Evolutionary conservation across 371 early-diverging fungal species (phyloP).

Genomic region (Cokeromyces recurvatus): DNA sequence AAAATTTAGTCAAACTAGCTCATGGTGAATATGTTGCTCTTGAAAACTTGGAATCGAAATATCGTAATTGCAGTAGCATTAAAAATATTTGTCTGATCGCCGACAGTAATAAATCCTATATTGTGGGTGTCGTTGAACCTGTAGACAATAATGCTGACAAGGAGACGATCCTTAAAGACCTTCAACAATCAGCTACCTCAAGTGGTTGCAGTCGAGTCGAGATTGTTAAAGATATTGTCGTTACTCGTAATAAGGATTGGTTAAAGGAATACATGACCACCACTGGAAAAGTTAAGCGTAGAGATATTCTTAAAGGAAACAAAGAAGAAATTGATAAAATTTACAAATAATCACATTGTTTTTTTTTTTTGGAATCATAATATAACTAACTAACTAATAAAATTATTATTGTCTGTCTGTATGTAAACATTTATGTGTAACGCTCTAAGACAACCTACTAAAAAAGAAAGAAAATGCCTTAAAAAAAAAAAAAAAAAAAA

Average conservation of each 20-base stretch:
- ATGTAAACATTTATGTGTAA: too few species aligned
- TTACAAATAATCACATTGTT: slow-evolving; percentile 28
- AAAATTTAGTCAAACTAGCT: slow-evolving; percentile 83
- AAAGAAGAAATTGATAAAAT: slow-evolving; percentile 47
- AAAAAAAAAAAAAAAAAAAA: too few species aligned
- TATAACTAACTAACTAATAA: too few species aligned
- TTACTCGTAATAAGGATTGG: slow-evolving; percentile 47
- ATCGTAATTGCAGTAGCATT: slow-evolving; percentile 64
- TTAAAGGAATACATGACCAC: slow-evolving; percentile 48
- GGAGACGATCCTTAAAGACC: slow-evolving; percentile 34
- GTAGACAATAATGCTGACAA: slow-evolving; percentile 32
- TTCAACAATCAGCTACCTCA: slow-evolving; percentile 42
- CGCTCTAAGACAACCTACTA: too few species aligned
- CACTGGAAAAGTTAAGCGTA: slow-evolving; percentile 57
- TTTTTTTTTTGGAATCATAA: too few species aligned
- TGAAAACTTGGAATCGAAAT: slow-evolving; percentile 90
- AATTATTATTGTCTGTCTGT: too few species aligned
- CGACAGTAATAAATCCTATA: slow-evolving; percentile 57
- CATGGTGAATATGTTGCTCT: slow-evolving; percentile 96
- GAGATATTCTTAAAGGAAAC: slow-evolving; percentile 44
- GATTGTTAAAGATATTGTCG: slow-evolving; percentile 42
- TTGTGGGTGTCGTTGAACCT: slow-evolving; percentile 71
- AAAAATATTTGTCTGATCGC: slow-evolving; percentile 82
- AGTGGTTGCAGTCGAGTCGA: slow-evolving; percentile 47
- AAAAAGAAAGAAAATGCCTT: too few species aligned